Evolutionary conservation across 805 yeast species (phyloP).

Genomic region (Candida tallmaniae): DNA sequence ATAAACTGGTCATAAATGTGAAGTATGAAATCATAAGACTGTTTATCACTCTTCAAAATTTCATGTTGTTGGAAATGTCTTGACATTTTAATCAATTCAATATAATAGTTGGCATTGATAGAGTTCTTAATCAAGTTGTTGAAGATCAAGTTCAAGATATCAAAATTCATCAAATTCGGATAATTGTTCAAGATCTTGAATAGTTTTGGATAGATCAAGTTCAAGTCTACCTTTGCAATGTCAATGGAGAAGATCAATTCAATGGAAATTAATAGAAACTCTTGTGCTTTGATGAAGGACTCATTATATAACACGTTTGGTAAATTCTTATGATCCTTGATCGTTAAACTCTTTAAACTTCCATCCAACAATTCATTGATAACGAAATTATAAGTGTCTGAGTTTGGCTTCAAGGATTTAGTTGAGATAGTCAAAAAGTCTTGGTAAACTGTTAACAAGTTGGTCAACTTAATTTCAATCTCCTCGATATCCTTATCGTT

Average conservation of each 20-base stretch:
- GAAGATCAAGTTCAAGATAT: constrained; percentile 12
- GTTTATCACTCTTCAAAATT: constrained; percentile 14
- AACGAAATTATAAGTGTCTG: constrained; percentile 47
- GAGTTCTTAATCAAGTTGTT: constrained; percentile 14
- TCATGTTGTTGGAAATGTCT: constrained; percentile 16
- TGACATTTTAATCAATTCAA: constrained; percentile 30
- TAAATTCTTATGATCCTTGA: constrained; percentile 6
- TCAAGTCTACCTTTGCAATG: constrained; percentile 27
- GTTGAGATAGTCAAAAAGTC: constrained; percentile 41
- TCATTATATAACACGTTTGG: constrained; percentile 28
- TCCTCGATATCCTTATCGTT: constrained; percentile 23
- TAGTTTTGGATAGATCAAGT: constrained; percentile 30
- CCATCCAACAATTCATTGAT: constrained; percentile 50
- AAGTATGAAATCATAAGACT: constrained; percentile 23
- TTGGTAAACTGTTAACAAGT: constrained; percentile 61
- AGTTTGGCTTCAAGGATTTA: constrained; percentile 45
- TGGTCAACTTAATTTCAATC: constrained; percentile 57
- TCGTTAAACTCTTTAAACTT: constrained; percentile 32
- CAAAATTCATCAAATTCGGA: constrained; percentile 24
- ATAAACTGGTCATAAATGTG: constrained; percentile 17
- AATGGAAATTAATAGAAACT: constrained; percentile 40
- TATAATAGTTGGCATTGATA: constrained; percentile 31
- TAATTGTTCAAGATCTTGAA: constrained; percentile 24
- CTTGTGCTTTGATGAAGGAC: constrained; percentile 40
- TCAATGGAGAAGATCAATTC: constrained; percentile 46